These are phyloP conservation scores for Phytopythium chamaehyphon DNA, from an alignment of 352 stramenopile genomes.

Conservation along the genomic window DNA sequence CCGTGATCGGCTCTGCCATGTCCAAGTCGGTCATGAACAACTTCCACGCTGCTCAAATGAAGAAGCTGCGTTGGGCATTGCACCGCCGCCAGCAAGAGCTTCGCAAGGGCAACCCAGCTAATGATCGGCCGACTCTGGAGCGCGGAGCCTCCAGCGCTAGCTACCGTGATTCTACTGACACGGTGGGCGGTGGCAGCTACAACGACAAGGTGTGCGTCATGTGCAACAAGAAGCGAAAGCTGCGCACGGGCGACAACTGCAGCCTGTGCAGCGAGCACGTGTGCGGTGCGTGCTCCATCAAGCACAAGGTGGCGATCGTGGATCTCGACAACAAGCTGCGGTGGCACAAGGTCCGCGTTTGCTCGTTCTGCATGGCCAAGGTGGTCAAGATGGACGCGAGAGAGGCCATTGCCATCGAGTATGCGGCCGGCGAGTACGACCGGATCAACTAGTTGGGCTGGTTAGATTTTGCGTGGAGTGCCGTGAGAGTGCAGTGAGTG, in stretches of 20 bases:
- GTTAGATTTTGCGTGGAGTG: too few relatives aligned
- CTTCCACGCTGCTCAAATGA: conserved; percentile 3
- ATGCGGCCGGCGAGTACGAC: conserved; percentile 20
- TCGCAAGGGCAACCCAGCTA: background rate
- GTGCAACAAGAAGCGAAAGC: conserved; percentile 3
- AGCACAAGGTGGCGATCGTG: conserved; percentile 23
- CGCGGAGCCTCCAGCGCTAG: background rate
- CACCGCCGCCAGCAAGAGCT: conserved; percentile 1
- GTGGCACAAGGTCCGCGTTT: conserved; percentile 23
- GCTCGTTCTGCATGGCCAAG: conserved; percentile 26
- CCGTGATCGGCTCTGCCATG: conserved; percentile 1
- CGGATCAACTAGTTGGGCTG: background rate
- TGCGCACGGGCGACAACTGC: conserved; percentile 20
- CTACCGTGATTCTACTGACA: background rate
- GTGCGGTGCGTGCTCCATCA: conserved; percentile 22
- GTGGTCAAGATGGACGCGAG: conserved; percentile 25
- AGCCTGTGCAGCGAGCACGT: conserved; percentile 19
- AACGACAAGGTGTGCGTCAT: conserved; percentile 2
- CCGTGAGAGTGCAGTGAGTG: too few relatives aligned
- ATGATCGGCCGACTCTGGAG: too few relatives aligned
- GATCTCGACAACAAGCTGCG: conserved; percentile 22
- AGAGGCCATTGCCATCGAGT: conserved; percentile 20
- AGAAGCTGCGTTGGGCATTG: background rate
- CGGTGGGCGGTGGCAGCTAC: background rate
- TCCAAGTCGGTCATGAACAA: conserved; percentile 3